Evolutionary conservation across 129 eudicot genomes (phyloP).

Genomic region (Tagetes patula): DNA sequence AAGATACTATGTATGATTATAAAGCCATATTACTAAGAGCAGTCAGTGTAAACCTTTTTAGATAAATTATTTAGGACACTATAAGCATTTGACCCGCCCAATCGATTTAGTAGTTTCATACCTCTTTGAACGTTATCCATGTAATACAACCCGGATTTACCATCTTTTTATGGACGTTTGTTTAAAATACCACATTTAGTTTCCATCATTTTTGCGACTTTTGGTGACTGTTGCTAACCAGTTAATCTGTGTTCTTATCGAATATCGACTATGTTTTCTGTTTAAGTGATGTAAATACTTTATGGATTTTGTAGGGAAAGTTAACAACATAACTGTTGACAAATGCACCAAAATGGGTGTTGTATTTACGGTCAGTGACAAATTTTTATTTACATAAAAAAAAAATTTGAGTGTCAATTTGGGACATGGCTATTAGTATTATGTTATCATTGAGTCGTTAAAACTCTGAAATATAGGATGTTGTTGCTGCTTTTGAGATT

Average conservation of each 20-base stretch:
- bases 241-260: neutral
- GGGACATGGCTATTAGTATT: neutral
- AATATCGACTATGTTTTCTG: neutral
- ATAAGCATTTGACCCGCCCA: neutral
- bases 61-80: neutral
- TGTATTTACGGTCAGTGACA: slow-evolving; percentile 63
- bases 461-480: slow-evolving; percentile 56
- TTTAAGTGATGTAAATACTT: neutral
- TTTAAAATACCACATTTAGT: neutral
- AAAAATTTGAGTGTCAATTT: neutral
- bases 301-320: slow-evolving; percentile 64
- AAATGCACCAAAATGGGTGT: slow-evolving; percentile 97
- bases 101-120: neutral
- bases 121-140: neutral
- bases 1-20: neutral
- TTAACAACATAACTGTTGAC: slow-evolving; percentile 92
- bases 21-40: neutral
- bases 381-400: neutral
- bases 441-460: slow-evolving; percentile 16
- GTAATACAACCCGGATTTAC: neutral
- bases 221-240: neutral
- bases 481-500: slow-evolving; percentile 98
- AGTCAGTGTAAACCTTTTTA: neutral
- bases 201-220: neutral
- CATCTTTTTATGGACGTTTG: neutral